These are phyloP conservation scores for Vigna radiata DNA, from an alignment of 306 rosid genomes.

Conservation along the genomic window DNA sequence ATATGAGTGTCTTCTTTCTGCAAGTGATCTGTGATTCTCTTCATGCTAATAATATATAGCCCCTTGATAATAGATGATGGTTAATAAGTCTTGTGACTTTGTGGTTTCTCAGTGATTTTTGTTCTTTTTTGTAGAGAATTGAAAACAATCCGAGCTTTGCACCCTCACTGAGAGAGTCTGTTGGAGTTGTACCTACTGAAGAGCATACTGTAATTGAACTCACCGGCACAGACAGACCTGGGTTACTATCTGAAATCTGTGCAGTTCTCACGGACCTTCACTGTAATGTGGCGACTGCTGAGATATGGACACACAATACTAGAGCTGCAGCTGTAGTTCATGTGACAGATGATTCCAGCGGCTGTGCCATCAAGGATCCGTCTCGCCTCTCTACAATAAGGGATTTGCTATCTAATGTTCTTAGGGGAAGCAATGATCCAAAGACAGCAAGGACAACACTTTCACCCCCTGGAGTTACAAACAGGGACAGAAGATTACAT, in stretches of 20 bases:
- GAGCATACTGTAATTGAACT: slow-evolving; percentile 95
- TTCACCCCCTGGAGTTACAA: slow-evolving; percentile 77
- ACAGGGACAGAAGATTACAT: slow-evolving; percentile 86
- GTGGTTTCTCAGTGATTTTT: slow-evolving; percentile 29
- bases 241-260: slow-evolving; percentile 91
- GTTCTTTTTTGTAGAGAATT: slow-evolving; percentile 69
- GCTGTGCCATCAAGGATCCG: slow-evolving; percentile 73
- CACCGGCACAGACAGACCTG: slow-evolving; percentile 92
- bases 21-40: slow-evolving; percentile 11
- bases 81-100: slow-evolving; percentile 22
- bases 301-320: slow-evolving; percentile 95
- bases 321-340: slow-evolving; percentile 95
- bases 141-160: slow-evolving; percentile 76
- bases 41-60: background rate
- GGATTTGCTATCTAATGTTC: slow-evolving; percentile 84
- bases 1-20: slow-evolving; percentile 19
- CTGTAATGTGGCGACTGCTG: slow-evolving; percentile 88
- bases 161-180: slow-evolving; percentile 79
- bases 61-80: slow-evolving; percentile 3
- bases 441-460: slow-evolving; percentile 76
- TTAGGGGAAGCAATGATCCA: slow-evolving; percentile 70
- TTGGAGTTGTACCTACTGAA: slow-evolving; percentile 87
- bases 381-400: slow-evolving; percentile 68
- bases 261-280: slow-evolving; percentile 92
- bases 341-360: slow-evolving; percentile 77